These are phyloP conservation scores for Nitzschia palea DNA, from an alignment of 108 stramenopile species.

Conservation along the genomic window DNA sequence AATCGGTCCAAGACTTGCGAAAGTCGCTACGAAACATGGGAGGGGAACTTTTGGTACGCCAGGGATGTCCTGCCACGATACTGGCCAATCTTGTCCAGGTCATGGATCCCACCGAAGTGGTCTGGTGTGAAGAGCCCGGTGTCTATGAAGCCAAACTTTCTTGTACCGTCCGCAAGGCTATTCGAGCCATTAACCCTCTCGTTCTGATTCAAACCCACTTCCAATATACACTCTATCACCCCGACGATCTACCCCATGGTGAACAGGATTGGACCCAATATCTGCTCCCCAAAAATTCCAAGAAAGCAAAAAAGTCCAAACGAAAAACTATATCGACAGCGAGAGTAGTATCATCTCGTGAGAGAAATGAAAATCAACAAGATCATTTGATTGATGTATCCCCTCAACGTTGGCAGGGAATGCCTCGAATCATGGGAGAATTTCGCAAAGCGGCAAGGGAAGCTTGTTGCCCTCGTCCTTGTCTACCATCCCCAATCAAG, in stretches of 20 bases:
- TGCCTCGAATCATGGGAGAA: constrained; percentile 70
- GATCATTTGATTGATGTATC: constrained; percentile 18
- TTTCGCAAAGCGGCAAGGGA: constrained; percentile 56
- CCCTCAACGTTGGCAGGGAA: constrained; percentile 41
- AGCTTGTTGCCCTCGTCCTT: constrained; percentile 27
- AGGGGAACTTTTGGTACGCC: constrained; percentile 55
- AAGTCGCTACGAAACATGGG: constrained; percentile 19
- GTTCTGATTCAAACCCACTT: constrained; percentile 24
- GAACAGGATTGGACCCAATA: constrained; percentile 37
- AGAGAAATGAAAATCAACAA: background rate
- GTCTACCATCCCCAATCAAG: constrained; percentile 16
- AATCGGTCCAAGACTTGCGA: constrained; percentile 50
- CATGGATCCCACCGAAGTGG: constrained; percentile 36
- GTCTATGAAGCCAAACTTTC: constrained; percentile 45
- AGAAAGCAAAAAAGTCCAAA: constrained; percentile 35
- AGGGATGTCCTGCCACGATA: constrained; percentile 41
- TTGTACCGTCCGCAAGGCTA: constrained; percentile 14
- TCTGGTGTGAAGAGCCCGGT: constrained; percentile 60
- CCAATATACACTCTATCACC: constrained; percentile 57
- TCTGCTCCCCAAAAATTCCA: constrained; percentile 19
- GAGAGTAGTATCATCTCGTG: too few species aligned
- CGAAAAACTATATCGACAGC: background rate
- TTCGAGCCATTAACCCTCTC: background rate
- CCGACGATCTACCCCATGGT: constrained; percentile 52
- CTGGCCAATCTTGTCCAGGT: constrained; percentile 41